A percentile compares a stretch with the other conserved stretches of the same genome.
phyloP scores from a whole-genome alignment of 495 filamentous ascomycete genomes.

The Neurospora sp. region DNA sequence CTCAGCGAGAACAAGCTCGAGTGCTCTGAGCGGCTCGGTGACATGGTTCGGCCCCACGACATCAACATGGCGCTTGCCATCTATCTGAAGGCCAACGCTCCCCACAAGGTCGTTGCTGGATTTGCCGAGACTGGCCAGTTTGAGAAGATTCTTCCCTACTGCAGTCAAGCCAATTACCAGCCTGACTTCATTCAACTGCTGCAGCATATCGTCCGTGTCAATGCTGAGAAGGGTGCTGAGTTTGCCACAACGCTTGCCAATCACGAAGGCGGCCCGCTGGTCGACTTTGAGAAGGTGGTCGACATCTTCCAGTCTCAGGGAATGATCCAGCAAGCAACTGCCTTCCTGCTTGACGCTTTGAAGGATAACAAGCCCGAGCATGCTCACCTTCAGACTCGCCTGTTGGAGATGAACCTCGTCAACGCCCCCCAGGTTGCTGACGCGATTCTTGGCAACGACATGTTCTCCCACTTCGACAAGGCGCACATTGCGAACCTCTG shows the following conservation, averaged over 20 bases:
- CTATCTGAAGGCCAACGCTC: constrained; percentile 77
- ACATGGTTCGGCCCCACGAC: constrained; percentile 85
- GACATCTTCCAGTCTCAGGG: constrained; percentile 96
- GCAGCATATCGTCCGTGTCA: constrained; percentile 83
- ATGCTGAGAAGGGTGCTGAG: constrained; percentile 89
- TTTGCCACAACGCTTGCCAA: constrained; percentile 85
- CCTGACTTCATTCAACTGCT: constrained; percentile 88
- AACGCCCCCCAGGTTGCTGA: constrained; percentile 96
- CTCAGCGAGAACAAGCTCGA: constrained; percentile 89
- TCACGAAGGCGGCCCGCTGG: constrained; percentile 69
- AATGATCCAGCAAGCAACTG: constrained; percentile 95
- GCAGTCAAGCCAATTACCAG: constrained; percentile 68
- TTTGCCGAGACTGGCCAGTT: constrained; percentile 95
- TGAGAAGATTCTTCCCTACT: constrained; percentile 88
- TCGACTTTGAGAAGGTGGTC: constrained; percentile 90
- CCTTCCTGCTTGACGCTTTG: constrained; percentile 89
- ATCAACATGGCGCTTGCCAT: constrained; percentile 73
- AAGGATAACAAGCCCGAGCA: constrained; percentile 93
- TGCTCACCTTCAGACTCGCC: constrained; percentile 80
- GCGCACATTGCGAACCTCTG: constrained; percentile 77
- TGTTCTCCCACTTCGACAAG: constrained; percentile 95
- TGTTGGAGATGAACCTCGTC: constrained; percentile 95
- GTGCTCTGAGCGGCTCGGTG: constrained; percentile 90
- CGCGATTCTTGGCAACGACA: constrained; percentile 92
- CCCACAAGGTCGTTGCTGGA: constrained; percentile 86